Conservation (phyloP, 1,139 yeast species). For the Petasospora fabianii region DNA sequence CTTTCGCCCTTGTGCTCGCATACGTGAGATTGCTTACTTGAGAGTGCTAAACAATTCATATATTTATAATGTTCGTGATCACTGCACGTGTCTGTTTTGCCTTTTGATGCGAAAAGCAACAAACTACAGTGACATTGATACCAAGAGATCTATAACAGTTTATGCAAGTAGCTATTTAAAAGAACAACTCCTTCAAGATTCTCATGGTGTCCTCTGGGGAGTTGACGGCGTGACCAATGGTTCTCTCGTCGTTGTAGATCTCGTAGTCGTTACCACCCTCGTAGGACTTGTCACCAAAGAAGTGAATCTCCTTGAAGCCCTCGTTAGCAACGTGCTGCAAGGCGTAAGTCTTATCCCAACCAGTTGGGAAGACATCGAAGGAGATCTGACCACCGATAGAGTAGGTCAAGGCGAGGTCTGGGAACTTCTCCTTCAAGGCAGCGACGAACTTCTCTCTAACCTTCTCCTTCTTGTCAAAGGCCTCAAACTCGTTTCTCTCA, state of each 20-base stretch:
- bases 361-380: constrained; percentile 98
- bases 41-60: neutral
- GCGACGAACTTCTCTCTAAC: constrained; percentile 79
- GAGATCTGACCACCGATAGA: constrained; percentile 99
- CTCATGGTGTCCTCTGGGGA: constrained; percentile 84
- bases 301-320: constrained; percentile 84
- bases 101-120: neutral
- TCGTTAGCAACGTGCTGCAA: constrained; percentile 86
- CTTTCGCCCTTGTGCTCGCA: constrained; percentile 88
- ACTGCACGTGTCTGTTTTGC: no score
- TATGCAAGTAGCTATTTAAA: no score
- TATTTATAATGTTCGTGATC: neutral
- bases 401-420: constrained; percentile 84
- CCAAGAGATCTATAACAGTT: no score
- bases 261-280: constrained; percentile 99
- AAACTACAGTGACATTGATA: no score
- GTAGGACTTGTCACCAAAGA: constrained; percentile 97
- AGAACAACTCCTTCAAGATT: constrained; percentile 78
- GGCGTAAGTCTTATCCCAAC: constrained; percentile 99
- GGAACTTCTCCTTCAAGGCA: constrained; percentile 78
- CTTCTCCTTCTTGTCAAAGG: constrained; percentile 71
- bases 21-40: constrained; percentile 75
- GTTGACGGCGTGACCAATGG: constrained; percentile 91
- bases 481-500: constrained; percentile 91
- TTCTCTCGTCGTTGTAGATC: constrained; percentile 86